Conservation (phyloP, 108 stramenopile species). For the Skeletonema tropicum region DNA sequence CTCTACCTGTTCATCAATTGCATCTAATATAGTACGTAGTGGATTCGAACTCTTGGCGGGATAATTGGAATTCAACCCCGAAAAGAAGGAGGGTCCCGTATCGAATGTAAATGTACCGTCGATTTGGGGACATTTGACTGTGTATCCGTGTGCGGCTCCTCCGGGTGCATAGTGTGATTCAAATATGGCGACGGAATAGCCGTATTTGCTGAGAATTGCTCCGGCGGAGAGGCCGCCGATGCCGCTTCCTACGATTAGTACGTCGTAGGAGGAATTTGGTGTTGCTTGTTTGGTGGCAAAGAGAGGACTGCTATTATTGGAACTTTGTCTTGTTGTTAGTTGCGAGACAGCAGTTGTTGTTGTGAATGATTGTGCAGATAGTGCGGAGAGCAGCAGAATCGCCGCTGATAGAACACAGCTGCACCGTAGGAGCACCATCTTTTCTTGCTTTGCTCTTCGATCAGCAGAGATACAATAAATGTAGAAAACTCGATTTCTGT, state of each 20-base stretch:
- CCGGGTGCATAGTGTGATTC: conserved; percentile 86
- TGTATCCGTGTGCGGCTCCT: conserved; percentile 85
- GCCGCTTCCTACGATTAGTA: conserved; percentile 77
- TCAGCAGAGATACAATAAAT: no score
- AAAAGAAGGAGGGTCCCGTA: conserved; percentile 89
- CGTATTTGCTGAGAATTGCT: conserved; percentile 76
- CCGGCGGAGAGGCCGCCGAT: conserved; percentile 87
- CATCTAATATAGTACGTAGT: conserved; percentile 66
- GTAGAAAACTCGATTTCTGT: no score
- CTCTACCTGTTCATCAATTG: conserved; percentile 63
- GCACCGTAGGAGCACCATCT: no score
- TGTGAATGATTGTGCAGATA: no score
- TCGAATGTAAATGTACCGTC: conserved; percentile 79
- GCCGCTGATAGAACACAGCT: no score
- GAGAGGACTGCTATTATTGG: background rate
- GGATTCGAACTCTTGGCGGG: conserved; percentile 67
- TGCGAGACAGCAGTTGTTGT: background rate
- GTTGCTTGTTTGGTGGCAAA: background rate
- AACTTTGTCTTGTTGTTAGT: background rate
- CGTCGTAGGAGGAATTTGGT: conserved; percentile 56
- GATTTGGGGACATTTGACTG: background rate
- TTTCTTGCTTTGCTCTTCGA: no score
- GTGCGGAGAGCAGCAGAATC: no score
- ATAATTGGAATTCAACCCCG: conserved; percentile 72
- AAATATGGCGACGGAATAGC: conserved; percentile 75